Evolutionary conservation across 805 yeast species (phyloP).

Genomic region (Wickerhamomyces queroliae): DNA sequence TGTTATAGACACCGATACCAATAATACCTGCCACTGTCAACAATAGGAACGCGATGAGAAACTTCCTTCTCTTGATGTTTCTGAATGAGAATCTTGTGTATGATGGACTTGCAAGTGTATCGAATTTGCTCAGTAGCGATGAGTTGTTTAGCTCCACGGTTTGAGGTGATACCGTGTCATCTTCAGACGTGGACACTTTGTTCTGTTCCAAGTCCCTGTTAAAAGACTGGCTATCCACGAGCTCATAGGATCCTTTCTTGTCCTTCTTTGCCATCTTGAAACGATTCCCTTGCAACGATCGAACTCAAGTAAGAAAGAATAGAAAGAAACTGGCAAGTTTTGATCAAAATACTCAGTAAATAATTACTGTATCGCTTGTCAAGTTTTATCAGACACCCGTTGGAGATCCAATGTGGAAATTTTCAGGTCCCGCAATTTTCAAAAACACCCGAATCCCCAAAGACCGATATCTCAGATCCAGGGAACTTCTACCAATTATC

Average conservation of each 20-base stretch:
- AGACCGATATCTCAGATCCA: neutral
- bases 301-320: neutral
- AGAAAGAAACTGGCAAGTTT: no score
- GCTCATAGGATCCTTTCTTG: neutral
- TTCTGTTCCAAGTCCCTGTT: neutral
- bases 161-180: neutral
- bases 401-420: neutral
- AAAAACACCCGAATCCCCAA: neutral
- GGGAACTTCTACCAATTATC: no score
- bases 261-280: neutral
- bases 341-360: no score
- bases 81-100: neutral
- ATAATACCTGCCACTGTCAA: slow-evolving; percentile 10
- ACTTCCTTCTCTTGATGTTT: slow-evolving; percentile 9
- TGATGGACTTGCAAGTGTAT: neutral
- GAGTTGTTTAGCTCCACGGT: slow-evolving; percentile 3
- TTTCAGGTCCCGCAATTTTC: neutral
- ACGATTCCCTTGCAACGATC: neutral
- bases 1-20: slow-evolving; percentile 11
- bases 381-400: neutral
- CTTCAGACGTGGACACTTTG: neutral
- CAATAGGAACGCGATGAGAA: slow-evolving; percentile 5
- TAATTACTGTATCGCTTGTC: no score
- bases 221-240: neutral
- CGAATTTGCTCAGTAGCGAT: slow-evolving; percentile 12